Base-by-base conservation (phyloP, 805 yeast genomes). In the Metschnikowia henanensis region DNA sequence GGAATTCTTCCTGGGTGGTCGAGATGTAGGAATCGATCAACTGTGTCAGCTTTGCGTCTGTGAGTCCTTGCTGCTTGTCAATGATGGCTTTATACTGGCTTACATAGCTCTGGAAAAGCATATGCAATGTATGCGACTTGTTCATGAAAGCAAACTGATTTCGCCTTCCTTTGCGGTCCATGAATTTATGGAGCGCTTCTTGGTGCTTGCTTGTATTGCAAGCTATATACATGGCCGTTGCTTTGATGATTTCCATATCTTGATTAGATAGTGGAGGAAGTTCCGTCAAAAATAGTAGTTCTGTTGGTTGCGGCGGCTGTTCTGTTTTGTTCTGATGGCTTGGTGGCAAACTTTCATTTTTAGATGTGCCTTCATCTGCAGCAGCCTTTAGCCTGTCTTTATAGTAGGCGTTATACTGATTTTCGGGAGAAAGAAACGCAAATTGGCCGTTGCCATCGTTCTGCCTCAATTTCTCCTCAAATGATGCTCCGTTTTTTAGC, bases 181-280 rank as follows among this genome's bases (percentile, higher is more conserved):
- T 60, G 26, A 83, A 71, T 2, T 63, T 58, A 2, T 62, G 57
- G 17, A 77, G 51, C 20, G 45, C 46, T 3, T 51, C 40, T n/a
- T 50, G 60, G 43, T 77, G 75, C 10, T 56, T 59, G 1, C 65
- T 63, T 1, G 87, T 87, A 56, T 87, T 81, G 15, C 70, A 59
- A 1, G 89, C 87, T 1, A 79, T 79, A 54, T 76, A 80, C 41
- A 79, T 72, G 0, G 97, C 97, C 1, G 91, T 79, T 2, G 80
- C 56, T 58, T 87, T 85, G 33, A 92, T 75, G 9, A 85, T 70
- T 21, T 84, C 84, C 21, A 85, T 63, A 59, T 90, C 96, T 23
- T 73, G 66, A 0, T 76, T 58, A 0, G 92, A 79, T 3, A 88
- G 68, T 39, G 61, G 62, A 33, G 66, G 69, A 41, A 59, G 47